These are phyloP conservation scores for Metschnikowia bowlesiae DNA, from an alignment of 805 yeast species.

Conservation along the genomic window DNA sequence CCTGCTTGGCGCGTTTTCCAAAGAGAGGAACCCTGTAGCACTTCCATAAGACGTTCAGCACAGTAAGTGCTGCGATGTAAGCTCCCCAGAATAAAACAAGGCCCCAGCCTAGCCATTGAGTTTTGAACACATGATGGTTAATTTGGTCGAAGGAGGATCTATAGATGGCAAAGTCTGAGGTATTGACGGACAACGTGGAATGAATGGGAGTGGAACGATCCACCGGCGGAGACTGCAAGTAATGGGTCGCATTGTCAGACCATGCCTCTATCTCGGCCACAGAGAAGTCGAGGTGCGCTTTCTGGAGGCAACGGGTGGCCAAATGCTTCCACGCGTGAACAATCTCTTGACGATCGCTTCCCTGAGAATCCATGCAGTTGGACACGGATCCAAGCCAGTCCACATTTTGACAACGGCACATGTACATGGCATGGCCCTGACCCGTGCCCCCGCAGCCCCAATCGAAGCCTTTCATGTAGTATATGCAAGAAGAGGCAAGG, in stretches of 20 bases:
- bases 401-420: slow-evolving; percentile 16
- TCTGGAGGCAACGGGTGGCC: slow-evolving; percentile 13
- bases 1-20: slow-evolving; percentile 6
- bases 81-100: slow-evolving; percentile 16
- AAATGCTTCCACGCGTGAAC: slow-evolving; percentile 16
- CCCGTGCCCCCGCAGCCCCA: slow-evolving; percentile 21
- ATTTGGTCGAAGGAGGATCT: slow-evolving; percentile 14
- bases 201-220: slow-evolving; percentile 7
- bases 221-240: slow-evolving; percentile 11
- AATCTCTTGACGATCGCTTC: slow-evolving; percentile 4
- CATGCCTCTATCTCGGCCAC: slow-evolving; percentile 9
- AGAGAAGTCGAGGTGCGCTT: slow-evolving; percentile 10
- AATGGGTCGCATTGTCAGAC: slow-evolving; percentile 14
- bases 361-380: slow-evolving; percentile 16
- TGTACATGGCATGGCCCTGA: slow-evolving; percentile 17
- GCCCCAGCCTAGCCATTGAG: slow-evolving; percentile 20
- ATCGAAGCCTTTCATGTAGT: slow-evolving; percentile 16
- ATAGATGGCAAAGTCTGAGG: slow-evolving; percentile 8
- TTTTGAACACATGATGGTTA: slow-evolving; percentile 18
- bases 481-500: slow-evolving; percentile 17
- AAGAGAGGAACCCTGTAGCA: slow-evolving; percentile 10
- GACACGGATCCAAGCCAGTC: slow-evolving; percentile 19
- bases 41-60: slow-evolving; percentile 11
- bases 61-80: slow-evolving; percentile 9
- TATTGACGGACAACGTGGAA: slow-evolving; percentile 13